These are phyloP conservation scores for Senecio squalidus DNA, from an alignment of 140 eudicot species.

Conservation along the genomic window DNA sequence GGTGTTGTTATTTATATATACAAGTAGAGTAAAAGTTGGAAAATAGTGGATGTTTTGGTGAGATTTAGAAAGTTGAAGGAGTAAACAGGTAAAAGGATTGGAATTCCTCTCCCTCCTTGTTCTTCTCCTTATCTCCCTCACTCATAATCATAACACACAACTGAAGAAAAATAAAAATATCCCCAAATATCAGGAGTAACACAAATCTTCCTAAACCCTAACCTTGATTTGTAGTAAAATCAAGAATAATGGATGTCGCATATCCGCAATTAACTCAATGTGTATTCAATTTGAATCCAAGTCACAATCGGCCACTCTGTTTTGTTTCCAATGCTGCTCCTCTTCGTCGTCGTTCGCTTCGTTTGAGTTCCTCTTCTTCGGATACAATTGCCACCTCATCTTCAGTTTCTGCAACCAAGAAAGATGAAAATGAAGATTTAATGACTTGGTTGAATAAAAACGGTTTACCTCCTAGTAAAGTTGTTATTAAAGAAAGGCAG, in stretches of 20 bases:
- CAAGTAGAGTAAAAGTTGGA: no score
- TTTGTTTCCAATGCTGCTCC: conserved; percentile 18
- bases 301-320: conserved; percentile 30
- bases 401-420: conserved; percentile 34
- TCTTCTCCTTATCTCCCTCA: conserved; percentile 31
- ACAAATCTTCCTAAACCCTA: conserved; percentile 19
- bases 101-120: no score
- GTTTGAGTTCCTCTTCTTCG: conserved; percentile 52
- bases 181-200: background rate
- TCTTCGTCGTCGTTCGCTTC: conserved; percentile 18
- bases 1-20: no score
- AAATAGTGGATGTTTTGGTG: no score
- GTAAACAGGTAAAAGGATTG: no score
- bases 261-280: conserved; percentile 34
- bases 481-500: conserved; percentile 57
- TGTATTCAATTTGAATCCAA: conserved; percentile 33
- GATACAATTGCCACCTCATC: background rate
- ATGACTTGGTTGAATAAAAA: conserved; percentile 86
- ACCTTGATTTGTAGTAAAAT: conserved; percentile 2
- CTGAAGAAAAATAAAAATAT: conserved; percentile 26
- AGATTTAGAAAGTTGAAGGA: no score
- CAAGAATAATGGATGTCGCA: conserved; percentile 29
- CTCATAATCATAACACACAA: conserved; percentile 5
- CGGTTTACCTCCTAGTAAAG: conserved; percentile 93
- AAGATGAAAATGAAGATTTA: conserved; percentile 40